Conservation (phyloP, 2,329 filamentous ascomycete genomes). For the Chaetomiaceae sp. region DNA sequence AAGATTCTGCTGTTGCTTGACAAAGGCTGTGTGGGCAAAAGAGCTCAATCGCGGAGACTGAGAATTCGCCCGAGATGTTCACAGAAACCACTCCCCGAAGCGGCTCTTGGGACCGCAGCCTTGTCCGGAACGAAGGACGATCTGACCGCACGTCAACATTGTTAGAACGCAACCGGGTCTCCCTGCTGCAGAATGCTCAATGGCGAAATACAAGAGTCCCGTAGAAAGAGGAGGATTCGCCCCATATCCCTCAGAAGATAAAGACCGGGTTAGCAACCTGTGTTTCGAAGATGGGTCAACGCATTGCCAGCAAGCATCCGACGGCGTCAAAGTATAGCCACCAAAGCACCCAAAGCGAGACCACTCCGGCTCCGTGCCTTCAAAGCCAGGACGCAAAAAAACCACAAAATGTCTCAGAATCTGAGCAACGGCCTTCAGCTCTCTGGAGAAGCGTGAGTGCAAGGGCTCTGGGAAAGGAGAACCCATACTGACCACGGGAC, state of each 20-base stretch:
- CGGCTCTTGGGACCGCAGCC: not conserved
- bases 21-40: not conserved
- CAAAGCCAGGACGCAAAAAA: not conserved
- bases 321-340: not conserved
- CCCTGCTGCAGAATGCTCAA: slow-evolving; percentile 4
- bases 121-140: not conserved
- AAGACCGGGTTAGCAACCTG: not conserved
- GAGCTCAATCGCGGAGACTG: slow-evolving; percentile 16
- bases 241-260: not conserved
- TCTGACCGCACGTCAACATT: not conserved
- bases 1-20: not conserved
- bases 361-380: not conserved
- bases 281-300: not conserved
- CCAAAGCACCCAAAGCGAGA: not conserved
- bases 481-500: not conserved
- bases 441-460: slow-evolving; percentile 21
- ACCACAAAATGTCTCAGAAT: slow-evolving; percentile 9
- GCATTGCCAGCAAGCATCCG: not conserved
- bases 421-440: slow-evolving; percentile 3
- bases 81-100: not conserved
- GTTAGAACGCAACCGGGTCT: not conserved
- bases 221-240: too few species aligned
- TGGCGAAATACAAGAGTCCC: slow-evolving; percentile 1
- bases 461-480: not conserved
- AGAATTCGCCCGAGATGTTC: not conserved